Conservation (phyloP, 495 filamentous ascomycete genomes). For the Daldinia caldariorum region DNA sequence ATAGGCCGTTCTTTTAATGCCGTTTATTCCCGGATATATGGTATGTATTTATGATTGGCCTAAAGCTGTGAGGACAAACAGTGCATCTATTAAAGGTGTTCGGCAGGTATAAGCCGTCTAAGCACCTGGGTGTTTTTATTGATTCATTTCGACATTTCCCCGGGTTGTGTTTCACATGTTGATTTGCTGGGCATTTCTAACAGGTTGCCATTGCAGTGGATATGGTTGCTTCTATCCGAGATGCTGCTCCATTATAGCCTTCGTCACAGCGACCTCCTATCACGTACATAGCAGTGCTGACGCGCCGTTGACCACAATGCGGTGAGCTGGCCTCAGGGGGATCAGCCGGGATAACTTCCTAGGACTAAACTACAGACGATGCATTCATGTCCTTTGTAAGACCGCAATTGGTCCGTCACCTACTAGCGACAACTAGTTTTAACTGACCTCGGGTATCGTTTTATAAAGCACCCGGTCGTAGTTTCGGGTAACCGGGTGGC, state of each 20-base stretch:
- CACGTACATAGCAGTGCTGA: neutral
- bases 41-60: slow-evolving; percentile 13
- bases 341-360: neutral
- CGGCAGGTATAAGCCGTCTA: neutral
- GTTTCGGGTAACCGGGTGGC: slow-evolving; percentile 32
- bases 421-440: neutral
- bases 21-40: slow-evolving; percentile 8
- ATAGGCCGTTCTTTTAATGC: neutral
- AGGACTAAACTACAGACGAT: neutral
- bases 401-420: neutral
- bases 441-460: slow-evolving; percentile 35
- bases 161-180: neutral
- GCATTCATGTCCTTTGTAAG: neutral
- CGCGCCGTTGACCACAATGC: neutral
- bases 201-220: too few relatives aligned
- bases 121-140: neutral
- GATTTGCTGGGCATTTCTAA: neutral
- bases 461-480: slow-evolving; percentile 8
- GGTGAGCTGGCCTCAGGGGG: neutral
- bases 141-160: neutral
- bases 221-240: neutral
- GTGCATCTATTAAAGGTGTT: neutral
- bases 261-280: neutral
- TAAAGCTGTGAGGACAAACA: neutral
- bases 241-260: neutral